Conservation (phyloP, 164 flowering plant genomes). For the grape (Vitis vinifera) region ASM3070453v1 NC_081807.1:2892001-2892500, state of each 20-base stretch:
- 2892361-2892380: neutral
- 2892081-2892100: conserved; percentile 56
- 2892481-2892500: too few species aligned
- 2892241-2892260: conserved; percentile 63
- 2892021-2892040: too few species aligned
- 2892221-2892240: conserved; percentile 54
- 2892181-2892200: conserved; percentile 53
- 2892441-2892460: too few species aligned
- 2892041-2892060: too few species aligned
- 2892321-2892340: neutral
- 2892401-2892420: too few species aligned
- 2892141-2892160: conserved; percentile 23
- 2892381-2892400: too few species aligned
- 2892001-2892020: too few species aligned
- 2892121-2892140: conserved; percentile 32
- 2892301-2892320: neutral
- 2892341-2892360: neutral
- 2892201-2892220: conserved; percentile 48
- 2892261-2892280: conserved; percentile 45
- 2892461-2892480: too few species aligned
- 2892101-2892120: conserved; percentile 42
- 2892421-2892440: too few species aligned
- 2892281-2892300: conserved; percentile 52
- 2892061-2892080: conserved; percentile 39
- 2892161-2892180: conserved; percentile 45